Evolutionary conservation across 768 basidiomycete genomes (phyloP).

Genomic region (Kwoniella sp.): DNA sequence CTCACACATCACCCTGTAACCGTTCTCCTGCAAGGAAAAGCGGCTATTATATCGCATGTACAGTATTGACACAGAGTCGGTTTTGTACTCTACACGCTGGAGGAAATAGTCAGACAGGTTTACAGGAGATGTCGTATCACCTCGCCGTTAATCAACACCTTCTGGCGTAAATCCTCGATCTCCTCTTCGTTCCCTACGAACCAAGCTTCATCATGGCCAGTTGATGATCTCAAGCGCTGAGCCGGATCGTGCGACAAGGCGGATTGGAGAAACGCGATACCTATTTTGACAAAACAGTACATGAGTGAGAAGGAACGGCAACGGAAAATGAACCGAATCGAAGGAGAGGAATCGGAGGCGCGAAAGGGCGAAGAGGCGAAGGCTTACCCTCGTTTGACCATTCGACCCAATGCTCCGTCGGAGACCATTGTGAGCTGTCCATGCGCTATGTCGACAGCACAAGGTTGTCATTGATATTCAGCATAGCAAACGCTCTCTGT

Average conservation of each 20-base stretch:
- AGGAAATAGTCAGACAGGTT: too few relatives aligned
- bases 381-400: conserved; percentile 11
- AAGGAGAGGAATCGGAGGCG: too few relatives aligned
- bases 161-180: conserved; percentile 66
- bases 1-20: too few relatives aligned
- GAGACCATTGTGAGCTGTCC: not conserved
- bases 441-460: not conserved
- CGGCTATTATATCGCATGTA: too few relatives aligned
- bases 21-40: too few relatives aligned
- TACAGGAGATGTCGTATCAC: not conserved
- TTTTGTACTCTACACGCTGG: too few relatives aligned
- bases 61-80: too few relatives aligned
- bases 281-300: too few relatives aligned
- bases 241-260: conserved; percentile 22
- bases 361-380: too few relatives aligned
- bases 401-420: not conserved
- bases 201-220: conserved; percentile 25
- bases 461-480: not conserved
- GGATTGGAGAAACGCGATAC: not conserved
- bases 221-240: conserved; percentile 31
- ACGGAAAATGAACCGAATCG: too few relatives aligned
- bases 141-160: conserved; percentile 49
- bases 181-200: conserved; percentile 71
- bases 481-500: not conserved
- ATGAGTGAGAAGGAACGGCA: too few relatives aligned